Conservation (phyloP, 495 filamentous ascomycete species). For the Aspergillus coremiiformis region DNA sequence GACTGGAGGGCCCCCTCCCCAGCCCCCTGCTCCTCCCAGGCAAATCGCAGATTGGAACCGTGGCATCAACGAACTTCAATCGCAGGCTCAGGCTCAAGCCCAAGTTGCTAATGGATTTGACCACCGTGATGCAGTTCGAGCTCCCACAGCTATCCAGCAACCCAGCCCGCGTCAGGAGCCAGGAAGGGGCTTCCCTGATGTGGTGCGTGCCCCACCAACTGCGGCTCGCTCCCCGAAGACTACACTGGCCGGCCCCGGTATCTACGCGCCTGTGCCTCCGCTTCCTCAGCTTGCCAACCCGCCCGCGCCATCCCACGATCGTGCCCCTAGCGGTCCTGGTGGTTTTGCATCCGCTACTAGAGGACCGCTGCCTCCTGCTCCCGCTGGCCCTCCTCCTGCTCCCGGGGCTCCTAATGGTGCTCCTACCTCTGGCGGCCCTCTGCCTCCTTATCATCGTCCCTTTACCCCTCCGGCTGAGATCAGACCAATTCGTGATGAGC, state of each 20-base stretch:
- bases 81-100: constrained; percentile 60
- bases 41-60: constrained; percentile 64
- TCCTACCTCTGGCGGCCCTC: constrained; percentile 32
- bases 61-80: constrained; percentile 64
- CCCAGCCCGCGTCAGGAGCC: constrained; percentile 63
- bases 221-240: constrained; percentile 57
- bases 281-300: constrained; percentile 57
- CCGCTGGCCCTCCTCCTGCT: constrained; percentile 36
- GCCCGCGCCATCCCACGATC: constrained; percentile 42
- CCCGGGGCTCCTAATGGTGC: constrained; percentile 50
- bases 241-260: constrained; percentile 46
- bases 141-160: constrained; percentile 56
- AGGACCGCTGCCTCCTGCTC: constrained; percentile 35
- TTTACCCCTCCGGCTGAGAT: constrained; percentile 78
- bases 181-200: constrained; percentile 67
- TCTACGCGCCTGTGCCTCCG: constrained; percentile 54
- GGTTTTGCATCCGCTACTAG: constrained; percentile 27
- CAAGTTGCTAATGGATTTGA: constrained; percentile 69
- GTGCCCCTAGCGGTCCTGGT: constrained; percentile 50
- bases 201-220: constrained; percentile 50
- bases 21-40: constrained; percentile 55
- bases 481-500: constrained; percentile 76
- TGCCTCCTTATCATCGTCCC: constrained; percentile 52
- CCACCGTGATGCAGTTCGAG: constrained; percentile 60
- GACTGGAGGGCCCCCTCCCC: constrained; percentile 53